phyloP scores from a whole-genome alignment of 2,329 filamentous ascomycete species.

The Ploettnerulaceae sp. region DNA sequence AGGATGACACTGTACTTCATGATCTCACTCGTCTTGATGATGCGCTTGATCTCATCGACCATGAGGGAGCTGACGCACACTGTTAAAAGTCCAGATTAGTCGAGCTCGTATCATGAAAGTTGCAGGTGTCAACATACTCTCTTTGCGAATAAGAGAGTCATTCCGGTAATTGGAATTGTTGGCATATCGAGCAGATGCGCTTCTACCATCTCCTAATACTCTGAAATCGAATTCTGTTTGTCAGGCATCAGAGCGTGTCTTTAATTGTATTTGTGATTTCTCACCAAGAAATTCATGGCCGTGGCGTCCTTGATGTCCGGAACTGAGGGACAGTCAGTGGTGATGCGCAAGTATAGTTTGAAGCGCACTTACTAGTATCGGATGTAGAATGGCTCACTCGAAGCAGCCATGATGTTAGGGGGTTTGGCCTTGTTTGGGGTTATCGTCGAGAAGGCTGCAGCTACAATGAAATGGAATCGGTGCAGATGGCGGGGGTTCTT shows the following conservation, averaged over 20 bases:
- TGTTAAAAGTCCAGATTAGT: conserved; percentile 37
- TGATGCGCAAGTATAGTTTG: background rate
- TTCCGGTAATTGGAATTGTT: conserved; percentile 99
- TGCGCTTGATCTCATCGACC: conserved; percentile 91
- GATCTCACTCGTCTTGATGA: conserved; percentile 96
- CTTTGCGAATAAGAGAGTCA: conserved; percentile 97
- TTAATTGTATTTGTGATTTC: conserved; percentile 16
- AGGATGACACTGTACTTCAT: conserved; percentile 63
- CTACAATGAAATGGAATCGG: conserved; percentile 4
- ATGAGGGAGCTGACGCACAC: conserved; percentile 94
- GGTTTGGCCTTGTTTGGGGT: background rate
- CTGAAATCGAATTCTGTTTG: conserved; percentile 88
- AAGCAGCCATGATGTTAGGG: conserved; percentile 32
- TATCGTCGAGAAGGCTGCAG: conserved; percentile 23
- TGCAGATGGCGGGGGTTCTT: conserved; percentile 5
- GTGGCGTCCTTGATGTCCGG: conserved; percentile 93
- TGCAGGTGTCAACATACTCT: conserved; percentile 61
- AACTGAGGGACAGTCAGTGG: conserved; percentile 51
- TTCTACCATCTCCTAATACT: conserved; percentile 85
- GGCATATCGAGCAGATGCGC: conserved; percentile 90
- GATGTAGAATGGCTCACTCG: conserved; percentile 80
- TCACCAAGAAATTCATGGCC: conserved; percentile 95
- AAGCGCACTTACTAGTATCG: conserved; percentile 79
- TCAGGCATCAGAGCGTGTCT: conserved; percentile 19
- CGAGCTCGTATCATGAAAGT: background rate